phyloP scores from a whole-genome alignment of 176 grass and related monocot genomes.

The Oryza nivara region DNA sequence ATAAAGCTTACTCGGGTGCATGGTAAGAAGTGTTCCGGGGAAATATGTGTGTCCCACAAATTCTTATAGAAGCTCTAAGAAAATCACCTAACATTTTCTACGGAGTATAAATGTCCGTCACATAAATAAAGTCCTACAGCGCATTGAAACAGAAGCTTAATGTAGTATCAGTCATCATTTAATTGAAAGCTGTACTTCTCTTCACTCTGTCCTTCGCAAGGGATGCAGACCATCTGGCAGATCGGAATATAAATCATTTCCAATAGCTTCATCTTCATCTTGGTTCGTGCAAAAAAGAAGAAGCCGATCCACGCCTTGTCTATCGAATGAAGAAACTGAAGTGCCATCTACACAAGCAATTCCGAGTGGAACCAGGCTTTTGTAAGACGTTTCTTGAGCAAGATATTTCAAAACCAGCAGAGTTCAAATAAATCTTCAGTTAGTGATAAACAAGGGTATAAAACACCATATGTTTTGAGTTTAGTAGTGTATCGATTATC shows the following conservation, averaged over 20 bases:
- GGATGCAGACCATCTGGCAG: conserved; percentile 50
- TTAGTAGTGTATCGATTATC: too few species aligned
- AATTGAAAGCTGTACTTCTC: background rate
- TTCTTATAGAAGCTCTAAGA: too few species aligned
- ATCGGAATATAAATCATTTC: conserved; percentile 25
- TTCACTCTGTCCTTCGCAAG: conserved; percentile 46
- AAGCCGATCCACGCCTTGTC: conserved; percentile 63
- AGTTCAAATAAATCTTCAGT: conserved; percentile 30
- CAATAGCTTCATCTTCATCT: conserved; percentile 32
- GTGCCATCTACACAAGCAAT: conserved; percentile 71
- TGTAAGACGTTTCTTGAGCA: conserved; percentile 59
- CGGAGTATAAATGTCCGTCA: too few species aligned
- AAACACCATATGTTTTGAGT: background rate
- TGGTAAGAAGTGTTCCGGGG: too few species aligned
- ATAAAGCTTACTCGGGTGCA: too few species aligned
- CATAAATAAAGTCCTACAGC: too few species aligned
- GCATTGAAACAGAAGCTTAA: too few species aligned
- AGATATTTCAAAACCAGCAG: conserved; percentile 67
- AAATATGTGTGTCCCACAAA: too few species aligned
- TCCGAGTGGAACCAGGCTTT: conserved; percentile 68
- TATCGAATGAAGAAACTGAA: conserved; percentile 70
- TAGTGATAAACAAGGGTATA: background rate
- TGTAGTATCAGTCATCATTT: too few species aligned
- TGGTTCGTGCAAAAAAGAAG: conserved; percentile 64
- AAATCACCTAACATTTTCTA: too few species aligned